Evolutionary conservation across 108 stramenopile species (phyloP).

Genomic region (Fragilariopsis cylindrus): DNA sequence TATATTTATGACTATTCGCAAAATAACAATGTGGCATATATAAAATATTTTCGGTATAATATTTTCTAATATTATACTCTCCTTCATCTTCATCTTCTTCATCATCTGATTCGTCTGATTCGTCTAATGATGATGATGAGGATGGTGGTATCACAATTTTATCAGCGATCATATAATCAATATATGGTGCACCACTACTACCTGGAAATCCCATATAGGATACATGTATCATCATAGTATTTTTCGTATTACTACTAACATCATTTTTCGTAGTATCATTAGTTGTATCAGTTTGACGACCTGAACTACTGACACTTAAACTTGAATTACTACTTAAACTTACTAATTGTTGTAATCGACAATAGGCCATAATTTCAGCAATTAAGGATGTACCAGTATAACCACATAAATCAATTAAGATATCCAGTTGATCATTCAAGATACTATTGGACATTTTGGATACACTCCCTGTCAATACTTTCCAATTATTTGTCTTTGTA

Average conservation of each 20-base stretch:
- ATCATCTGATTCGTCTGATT: no score
- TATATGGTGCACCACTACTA: conserved; percentile 61
- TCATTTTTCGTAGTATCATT: no score
- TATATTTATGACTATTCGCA: conserved; percentile 81
- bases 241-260: no score
- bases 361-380: conserved; percentile 57
- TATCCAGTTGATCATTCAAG: conserved; percentile 56
- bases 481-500: conserved; percentile 64
- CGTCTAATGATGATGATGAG: no score
- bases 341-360: not conserved
- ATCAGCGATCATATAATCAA: conserved; percentile 82
- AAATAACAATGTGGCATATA: conserved; percentile 88
- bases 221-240: conserved; percentile 47
- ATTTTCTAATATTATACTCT: conserved; percentile 28
- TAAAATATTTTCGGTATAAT: conserved; percentile 71
- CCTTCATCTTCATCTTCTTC: no score
- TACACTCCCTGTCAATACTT: conserved; percentile 43
- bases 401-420: conserved; percentile 87
- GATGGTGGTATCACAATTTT: conserved; percentile 48
- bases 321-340: not conserved
- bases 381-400: conserved; percentile 75
- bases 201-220: conserved; percentile 86
- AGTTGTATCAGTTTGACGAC: not conserved
- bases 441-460: conserved; percentile 61
- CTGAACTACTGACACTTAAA: no score